Evolutionary conservation across 148 eudicot species (phyloP), one percentile per base, ranked within the genome.

Genomic region (Chenopodium berlandieri): DNA sequence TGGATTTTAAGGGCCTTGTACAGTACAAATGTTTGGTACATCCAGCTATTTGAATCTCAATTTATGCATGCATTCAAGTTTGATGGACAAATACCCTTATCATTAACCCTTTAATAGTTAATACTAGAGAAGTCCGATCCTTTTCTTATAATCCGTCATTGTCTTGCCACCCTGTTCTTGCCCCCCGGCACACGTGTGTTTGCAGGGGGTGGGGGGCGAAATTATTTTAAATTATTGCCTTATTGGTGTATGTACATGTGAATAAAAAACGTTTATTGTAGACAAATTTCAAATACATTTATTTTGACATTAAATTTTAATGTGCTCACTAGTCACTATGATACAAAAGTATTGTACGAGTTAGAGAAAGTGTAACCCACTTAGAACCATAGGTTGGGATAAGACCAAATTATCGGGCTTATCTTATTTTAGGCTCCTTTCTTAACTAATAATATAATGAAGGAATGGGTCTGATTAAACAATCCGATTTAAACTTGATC

Each of bases 111-210:
- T 13, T 16, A 12, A 56, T 56, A 40, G 44, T 40, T 40, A 6
- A 40, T 50, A 50, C 54, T 50, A 50, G 54, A 12, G 6, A 14
- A 56, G 62, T 34, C 37, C 50, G 70, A 44, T 79, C 76, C 50
- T 80, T n/a, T 19, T 46, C 63, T 71, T 44, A 60, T 77, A 71
- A 76, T 76, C 80, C n/a, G 31, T 82, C 76, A 56, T 67, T 77
- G 77, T 77, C 80, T 56, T 67, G 56, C 66, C 79, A 67, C 52
- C 79, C 83, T 81, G 79, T 12, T 72, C 52, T 34, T 40, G 23
- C 71, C 65, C 71, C 65, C 77, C 48, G 46, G 47, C 84, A 70
- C 84, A 76, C 80, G 84, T 82, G 84, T 44, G 72, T 16, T 9
- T 11, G 40, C 25, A 66, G 80, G 25, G 25, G 17, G 25, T 16